A percentile compares a stretch with the other conserved stretches of the same genome.
Conservation (phyloP, 192 early-diverging fungal species). For the Paraglomus brasilianum region DNA sequence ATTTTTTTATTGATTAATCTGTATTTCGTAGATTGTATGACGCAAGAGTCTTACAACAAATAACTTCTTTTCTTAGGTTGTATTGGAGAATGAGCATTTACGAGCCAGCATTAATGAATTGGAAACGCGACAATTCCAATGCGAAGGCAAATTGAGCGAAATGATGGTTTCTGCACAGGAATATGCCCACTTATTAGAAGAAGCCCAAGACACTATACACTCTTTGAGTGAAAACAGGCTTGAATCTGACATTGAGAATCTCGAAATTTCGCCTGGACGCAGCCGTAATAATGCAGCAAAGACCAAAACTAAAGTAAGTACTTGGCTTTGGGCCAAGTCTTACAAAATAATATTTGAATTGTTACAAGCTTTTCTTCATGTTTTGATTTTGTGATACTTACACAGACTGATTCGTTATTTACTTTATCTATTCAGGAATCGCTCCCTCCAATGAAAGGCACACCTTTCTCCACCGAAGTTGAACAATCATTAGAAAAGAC, state of each 20-base stretch:
- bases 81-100: constrained; percentile 54
- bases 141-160: constrained; percentile 51
- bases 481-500: constrained; percentile 48
- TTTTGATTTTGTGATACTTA: background rate
- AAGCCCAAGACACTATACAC: constrained; percentile 63
- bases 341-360: too few species aligned
- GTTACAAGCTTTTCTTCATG: too few species aligned
- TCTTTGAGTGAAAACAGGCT: constrained; percentile 45
- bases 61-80: constrained; percentile 33
- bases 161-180: constrained; percentile 59
- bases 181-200: constrained; percentile 56
- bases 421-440: constrained; percentile 30
- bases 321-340: too few species aligned
- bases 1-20: background rate
- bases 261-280: constrained; percentile 30
- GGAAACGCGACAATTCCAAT: constrained; percentile 53
- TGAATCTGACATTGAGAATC: constrained; percentile 45
- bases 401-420: background rate
- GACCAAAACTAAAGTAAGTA: constrained; percentile 19
- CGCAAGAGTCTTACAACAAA: background rate
- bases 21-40: background rate
- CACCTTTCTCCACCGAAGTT: constrained; percentile 47
- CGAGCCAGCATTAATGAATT: constrained; percentile 52
- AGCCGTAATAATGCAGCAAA: constrained; percentile 30
- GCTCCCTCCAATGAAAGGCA: constrained; percentile 30